Evolutionary conservation across 208 protist species (phyloP), one percentile per base, ranked within the genome.

Genomic region (Phytomonas francai): DNA sequence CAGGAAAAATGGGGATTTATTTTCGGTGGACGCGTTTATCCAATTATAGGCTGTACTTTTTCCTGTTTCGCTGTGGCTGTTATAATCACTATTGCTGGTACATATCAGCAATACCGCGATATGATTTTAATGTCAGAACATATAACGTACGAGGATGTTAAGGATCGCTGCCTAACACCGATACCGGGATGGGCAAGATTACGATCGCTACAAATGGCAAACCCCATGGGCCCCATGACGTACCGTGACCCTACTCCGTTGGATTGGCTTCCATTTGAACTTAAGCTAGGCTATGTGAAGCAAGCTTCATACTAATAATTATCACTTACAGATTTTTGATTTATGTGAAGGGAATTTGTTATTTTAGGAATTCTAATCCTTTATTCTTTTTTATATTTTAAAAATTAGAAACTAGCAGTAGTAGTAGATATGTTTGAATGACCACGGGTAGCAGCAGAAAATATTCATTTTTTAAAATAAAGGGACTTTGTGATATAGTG

Each of bases 251-350:
- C 87, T 8, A 95, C 87, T n/a, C 89, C 89, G 30, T 74, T 95
- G 63, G 87, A 95, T 67, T 95, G 89, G 89, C 77, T 95, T 12
- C 89, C 89, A 59, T 95, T 95, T 62, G 85, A 95, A 68, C 75
- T 95, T 42, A 95, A 95, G 72, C 84, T 95, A 58, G 89, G 89
- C 32, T 85, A 92, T 61, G 89, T 95, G 36, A 95, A 93, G 72
- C 89, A 95, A 60, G 85, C 89, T 34, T 95, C 89, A 0, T 92
- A 93, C 65, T 95, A 89, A 77, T n/a, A 59, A 19, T 9, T 42
- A 14, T n/a, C 25, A 33, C 34, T 19, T 54, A 25, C 28, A 56
- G 27, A 33, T n/a, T 16, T n/a, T 33, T 22, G 2, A 31, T 65
- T 68, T 73, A 70, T 62, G 34, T 61, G 0, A 6, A 65, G 0